Percentiles rank a stretch among this genome's conserved stretches.
Evolutionary conservation across 139 green algal genomes (phyloP).

Genomic region (Ettlia oleoabundans): DNA sequence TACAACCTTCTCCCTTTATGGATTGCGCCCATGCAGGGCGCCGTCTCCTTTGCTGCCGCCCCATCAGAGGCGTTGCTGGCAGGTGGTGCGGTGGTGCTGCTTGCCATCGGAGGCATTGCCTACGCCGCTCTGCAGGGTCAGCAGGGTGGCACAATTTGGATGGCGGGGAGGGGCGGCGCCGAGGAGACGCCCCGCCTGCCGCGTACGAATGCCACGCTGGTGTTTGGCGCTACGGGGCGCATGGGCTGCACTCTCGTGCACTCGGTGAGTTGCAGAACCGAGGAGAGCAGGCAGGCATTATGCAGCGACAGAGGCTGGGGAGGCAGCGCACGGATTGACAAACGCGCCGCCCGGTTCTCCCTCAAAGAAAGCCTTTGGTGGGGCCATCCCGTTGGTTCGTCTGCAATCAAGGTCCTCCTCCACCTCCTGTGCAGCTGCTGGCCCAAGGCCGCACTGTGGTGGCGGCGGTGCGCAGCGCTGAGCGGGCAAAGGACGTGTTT

Average conservation of each 20-base stretch:
- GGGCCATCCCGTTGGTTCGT: too few species aligned
- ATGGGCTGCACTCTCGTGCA: conserved; percentile 69
- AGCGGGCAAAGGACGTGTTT: conserved; percentile 56
- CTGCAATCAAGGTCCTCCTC: too few species aligned
- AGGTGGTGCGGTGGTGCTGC: neutral
- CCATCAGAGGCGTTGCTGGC: conserved; percentile 20
- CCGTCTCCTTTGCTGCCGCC: neutral
- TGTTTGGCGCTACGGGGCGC: conserved; percentile 81
- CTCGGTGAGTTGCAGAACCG: conserved; percentile 58
- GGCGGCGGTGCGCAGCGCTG: conserved; percentile 61
- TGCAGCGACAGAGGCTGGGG: too few species aligned
- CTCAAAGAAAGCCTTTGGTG: too few species aligned
- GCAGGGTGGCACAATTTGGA: neutral
- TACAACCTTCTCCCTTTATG: neutral
- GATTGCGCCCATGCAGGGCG: neutral
- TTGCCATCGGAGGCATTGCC: conserved; percentile 16
- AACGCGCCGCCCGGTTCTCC: too few species aligned
- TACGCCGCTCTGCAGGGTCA: neutral
- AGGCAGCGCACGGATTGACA: too few species aligned
- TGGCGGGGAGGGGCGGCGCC: neutral
- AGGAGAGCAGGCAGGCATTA: too few species aligned
- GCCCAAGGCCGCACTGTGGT: conserved; percentile 71
- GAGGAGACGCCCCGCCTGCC: neutral
- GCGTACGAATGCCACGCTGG: conserved; percentile 79
- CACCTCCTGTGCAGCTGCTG: conserved; percentile 26